Conservation (phyloP, 257 asterid species). For the Jasminum sambac region DNA sequence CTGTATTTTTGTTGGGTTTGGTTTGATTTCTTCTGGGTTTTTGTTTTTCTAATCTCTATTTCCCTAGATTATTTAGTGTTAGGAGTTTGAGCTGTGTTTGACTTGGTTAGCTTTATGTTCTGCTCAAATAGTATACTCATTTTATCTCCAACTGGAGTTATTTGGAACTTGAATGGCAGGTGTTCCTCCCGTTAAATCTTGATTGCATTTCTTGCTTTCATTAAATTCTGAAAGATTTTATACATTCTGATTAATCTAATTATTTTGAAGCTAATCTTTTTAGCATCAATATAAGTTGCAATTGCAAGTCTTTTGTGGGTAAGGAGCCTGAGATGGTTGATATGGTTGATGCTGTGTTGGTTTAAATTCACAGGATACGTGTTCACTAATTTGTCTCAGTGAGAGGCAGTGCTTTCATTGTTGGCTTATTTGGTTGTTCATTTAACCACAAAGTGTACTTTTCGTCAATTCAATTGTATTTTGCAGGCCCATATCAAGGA, state of each 20-base stretch:
- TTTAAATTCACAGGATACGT: conserved; percentile 16
- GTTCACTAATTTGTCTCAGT: conserved; percentile 25
- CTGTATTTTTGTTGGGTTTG: conserved; percentile 19
- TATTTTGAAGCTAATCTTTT: background rate
- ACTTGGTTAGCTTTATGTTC: conserved; percentile 19
- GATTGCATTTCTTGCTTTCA: background rate
- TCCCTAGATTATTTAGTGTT: background rate
- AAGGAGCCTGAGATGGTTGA: background rate
- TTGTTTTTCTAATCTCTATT: background rate
- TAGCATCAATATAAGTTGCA: background rate
- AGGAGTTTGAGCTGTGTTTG: conserved; percentile 19
- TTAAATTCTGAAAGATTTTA: background rate
- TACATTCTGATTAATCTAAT: background rate
- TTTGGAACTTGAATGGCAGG: conserved; percentile 21
- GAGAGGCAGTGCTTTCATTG: conserved; percentile 15
- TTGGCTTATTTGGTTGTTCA: conserved; percentile 12
- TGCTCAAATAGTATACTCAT: conserved; percentile 18
- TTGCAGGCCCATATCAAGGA: conserved; percentile 82
- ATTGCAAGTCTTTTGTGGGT: background rate
- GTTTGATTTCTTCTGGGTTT: conserved; percentile 19
- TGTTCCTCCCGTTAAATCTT: conserved; percentile 1
- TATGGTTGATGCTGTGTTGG: conserved; percentile 2
- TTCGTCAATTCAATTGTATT: conserved; percentile 26
- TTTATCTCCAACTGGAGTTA: conserved; percentile 16
- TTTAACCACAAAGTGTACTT: background rate